A percentile compares a stretch with the other conserved stretches of the same genome.
Evolutionary conservation across 169 alveolate species (phyloP).

Genomic region (Hepatocystis sp.): DNA sequence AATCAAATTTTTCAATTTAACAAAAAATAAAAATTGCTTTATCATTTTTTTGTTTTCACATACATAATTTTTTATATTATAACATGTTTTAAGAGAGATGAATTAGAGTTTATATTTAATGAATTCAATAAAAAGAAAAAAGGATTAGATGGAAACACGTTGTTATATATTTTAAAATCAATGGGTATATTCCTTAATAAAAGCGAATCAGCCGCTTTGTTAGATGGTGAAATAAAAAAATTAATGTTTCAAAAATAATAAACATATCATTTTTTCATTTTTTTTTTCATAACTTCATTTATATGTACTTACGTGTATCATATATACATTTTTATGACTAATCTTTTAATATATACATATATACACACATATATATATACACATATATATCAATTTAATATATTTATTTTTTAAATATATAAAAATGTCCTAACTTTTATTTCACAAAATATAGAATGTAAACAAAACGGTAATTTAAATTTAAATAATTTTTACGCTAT

Average conservation of each 20-base stretch:
- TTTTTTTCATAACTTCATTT: conserved; percentile 20
- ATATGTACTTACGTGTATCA: too few relatives aligned
- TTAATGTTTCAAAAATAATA: neutral
- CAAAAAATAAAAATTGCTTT: too few relatives aligned
- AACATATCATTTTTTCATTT: conserved; percentile 7
- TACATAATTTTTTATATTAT: too few relatives aligned
- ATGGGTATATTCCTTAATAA: conserved; percentile 63
- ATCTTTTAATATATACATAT: too few relatives aligned
- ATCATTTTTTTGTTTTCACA: too few relatives aligned
- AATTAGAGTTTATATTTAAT: conserved; percentile 57
- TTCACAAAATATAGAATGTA: conserved; percentile 58
- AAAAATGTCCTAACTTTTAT: conserved; percentile 16
- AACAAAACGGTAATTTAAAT: conserved; percentile 58
- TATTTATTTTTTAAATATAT: too few relatives aligned
- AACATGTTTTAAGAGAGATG: conserved; percentile 64
- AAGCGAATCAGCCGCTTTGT: conserved; percentile 42
- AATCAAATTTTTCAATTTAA: too few relatives aligned
- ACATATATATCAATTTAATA: too few relatives aligned
- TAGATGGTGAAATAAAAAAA: conserved; percentile 40
- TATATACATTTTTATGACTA: too few relatives aligned
- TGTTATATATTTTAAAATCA: conserved; percentile 41
- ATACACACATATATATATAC: too few relatives aligned
- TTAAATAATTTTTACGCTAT: conserved; percentile 49
- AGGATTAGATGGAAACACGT: conserved; percentile 49
- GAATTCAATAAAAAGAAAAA: conserved; percentile 59